Evolutionary conservation across 2,329 filamentous ascomycete genomes (phyloP).

Genomic region (Aspergillus thermomutatus): DNA sequence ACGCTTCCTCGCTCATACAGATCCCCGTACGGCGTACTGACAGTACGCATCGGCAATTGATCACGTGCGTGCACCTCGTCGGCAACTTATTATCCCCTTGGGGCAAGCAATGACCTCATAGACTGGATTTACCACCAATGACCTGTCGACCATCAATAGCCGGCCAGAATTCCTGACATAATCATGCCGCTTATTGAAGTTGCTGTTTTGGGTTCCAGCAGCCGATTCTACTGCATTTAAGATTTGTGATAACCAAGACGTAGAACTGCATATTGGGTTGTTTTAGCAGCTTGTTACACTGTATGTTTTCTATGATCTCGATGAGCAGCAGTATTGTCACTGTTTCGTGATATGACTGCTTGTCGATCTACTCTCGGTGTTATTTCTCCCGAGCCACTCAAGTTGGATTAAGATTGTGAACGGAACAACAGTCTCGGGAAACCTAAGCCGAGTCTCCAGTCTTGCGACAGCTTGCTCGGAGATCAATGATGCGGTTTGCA

Average conservation of each 20-base stretch:
- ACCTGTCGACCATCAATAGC: background rate
- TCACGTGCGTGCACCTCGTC: constrained; percentile 8
- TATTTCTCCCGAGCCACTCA: background rate
- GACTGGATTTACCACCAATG: constrained; percentile 8
- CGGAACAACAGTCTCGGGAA: background rate
- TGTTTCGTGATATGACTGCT: background rate
- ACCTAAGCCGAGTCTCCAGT: background rate
- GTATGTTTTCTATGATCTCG: background rate
- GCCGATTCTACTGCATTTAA: constrained; percentile 1
- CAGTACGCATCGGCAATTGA: background rate
- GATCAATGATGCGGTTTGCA: background rate
- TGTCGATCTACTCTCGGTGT: background rate
- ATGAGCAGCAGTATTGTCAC: background rate
- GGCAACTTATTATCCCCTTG: background rate
- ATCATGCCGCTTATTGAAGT: constrained; percentile 3
- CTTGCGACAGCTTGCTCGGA: background rate
- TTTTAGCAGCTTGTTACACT: background rate
- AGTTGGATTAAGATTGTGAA: background rate
- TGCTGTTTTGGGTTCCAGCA: constrained; percentile 1
- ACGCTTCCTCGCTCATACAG: background rate
- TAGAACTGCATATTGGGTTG: background rate
- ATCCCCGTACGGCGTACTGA: background rate
- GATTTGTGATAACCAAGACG: background rate
- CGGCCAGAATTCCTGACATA: constrained; percentile 7
- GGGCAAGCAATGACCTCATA: background rate